Conservation (phyloP, 2,329 filamentous ascomycete genomes). For the Xylariomycetidae sp. region DNA sequence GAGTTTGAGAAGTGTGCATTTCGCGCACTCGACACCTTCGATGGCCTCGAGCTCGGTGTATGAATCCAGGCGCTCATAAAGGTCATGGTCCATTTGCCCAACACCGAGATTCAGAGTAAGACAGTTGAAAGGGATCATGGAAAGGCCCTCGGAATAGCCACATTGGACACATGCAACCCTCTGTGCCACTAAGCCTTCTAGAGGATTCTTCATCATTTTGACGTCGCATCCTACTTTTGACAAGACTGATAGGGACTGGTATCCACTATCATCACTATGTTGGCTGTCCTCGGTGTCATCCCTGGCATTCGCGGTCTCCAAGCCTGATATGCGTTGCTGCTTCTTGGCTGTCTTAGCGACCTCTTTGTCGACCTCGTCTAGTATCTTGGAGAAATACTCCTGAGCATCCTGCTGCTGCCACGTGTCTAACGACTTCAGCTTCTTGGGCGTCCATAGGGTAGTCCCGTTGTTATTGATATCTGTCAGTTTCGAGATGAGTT, state of each 20-base stretch:
- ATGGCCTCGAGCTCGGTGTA: constrained; percentile 84
- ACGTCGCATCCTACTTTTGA: constrained; percentile 32
- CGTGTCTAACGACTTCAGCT: constrained; percentile 87
- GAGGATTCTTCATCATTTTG: constrained; percentile 60
- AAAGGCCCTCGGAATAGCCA: constrained; percentile 81
- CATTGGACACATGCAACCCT: constrained; percentile 83
- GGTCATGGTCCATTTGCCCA: constrained; percentile 56
- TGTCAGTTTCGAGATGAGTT: constrained; percentile 67
- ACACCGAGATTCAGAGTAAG: constrained; percentile 77
- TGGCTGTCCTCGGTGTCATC: constrained; percentile 43
- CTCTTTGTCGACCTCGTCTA: constrained; percentile 81
- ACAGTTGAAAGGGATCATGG: constrained; percentile 90
- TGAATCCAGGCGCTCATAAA: constrained; percentile 76
- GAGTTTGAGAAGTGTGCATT: constrained; percentile 72
- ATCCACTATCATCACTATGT: constrained; percentile 54
- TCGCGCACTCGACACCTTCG: constrained; percentile 83
- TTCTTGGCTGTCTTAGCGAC: constrained; percentile 45
- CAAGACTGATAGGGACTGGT: constrained; percentile 40
- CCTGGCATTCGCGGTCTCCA: constrained; percentile 34
- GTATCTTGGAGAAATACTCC: constrained; percentile 88
- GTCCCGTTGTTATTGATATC: constrained; percentile 65
- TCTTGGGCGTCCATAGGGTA: constrained; percentile 75
- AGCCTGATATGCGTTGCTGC: constrained; percentile 29
- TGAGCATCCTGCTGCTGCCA: constrained; percentile 97
- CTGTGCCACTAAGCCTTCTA: constrained; percentile 85